Evolutionary conservation across 1,284 basidiomycete genomes (phyloP).

Genomic region (Ceratobasidium papillatum): DNA sequence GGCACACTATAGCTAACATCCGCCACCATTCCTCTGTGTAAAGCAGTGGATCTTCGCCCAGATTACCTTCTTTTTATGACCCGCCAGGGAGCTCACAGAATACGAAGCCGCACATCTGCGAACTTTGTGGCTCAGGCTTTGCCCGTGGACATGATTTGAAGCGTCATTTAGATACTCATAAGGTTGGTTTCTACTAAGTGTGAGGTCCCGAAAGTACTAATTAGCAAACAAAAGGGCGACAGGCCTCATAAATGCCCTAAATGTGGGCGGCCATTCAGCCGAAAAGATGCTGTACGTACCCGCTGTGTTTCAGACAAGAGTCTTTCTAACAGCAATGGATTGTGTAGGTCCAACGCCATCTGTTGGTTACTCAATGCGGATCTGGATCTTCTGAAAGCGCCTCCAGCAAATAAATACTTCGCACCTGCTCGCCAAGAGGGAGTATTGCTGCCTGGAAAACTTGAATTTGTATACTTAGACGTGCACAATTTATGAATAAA

Average conservation of each 20-base stretch:
- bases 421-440: background rate
- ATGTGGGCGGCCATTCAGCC: slow-evolving; percentile 11
- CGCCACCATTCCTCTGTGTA: background rate
- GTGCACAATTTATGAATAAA: background rate
- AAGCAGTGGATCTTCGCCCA: slow-evolving; percentile 3
- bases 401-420: background rate
- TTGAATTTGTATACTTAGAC: background rate
- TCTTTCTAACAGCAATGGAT: no score
- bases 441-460: background rate
- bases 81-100: slow-evolving; percentile 14
- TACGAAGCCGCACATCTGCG: slow-evolving; percentile 10
- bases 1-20: background rate
- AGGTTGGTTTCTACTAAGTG: background rate
- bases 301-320: background rate
- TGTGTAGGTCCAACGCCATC: slow-evolving; percentile 13
- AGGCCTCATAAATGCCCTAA: slow-evolving; percentile 6
- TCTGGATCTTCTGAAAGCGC: background rate
- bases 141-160: slow-evolving; percentile 22
- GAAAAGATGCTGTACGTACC: slow-evolving; percentile 31
- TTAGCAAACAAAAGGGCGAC: slow-evolving; percentile 3
- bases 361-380: slow-evolving; percentile 9
- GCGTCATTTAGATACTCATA: slow-evolving; percentile 24
- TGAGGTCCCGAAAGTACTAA: background rate
- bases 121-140: slow-evolving; percentile 17
- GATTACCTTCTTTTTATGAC: slow-evolving; percentile 3